Conservation (phyloP, 331 rosid genomes). For the Saraca asoca region DNA sequence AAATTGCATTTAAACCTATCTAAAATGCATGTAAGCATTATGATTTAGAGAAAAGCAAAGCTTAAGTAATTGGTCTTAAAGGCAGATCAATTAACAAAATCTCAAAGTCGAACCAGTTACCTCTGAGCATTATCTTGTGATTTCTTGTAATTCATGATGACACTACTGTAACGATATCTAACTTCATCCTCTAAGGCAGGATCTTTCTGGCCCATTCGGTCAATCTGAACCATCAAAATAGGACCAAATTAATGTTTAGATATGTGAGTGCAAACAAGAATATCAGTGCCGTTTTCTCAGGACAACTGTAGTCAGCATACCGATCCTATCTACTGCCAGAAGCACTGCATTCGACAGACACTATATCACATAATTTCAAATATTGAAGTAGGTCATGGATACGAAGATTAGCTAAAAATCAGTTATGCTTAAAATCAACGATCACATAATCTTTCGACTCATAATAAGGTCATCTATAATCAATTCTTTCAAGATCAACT, state of each 20-base stretch:
- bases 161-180: constrained; percentile 75
- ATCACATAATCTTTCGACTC: too few relatives aligned
- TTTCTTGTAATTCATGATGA: constrained; percentile 81
- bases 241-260: constrained; percentile 23
- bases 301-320: constrained; percentile 23
- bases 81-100: constrained; percentile 15
- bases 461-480: too few relatives aligned
- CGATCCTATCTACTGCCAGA: constrained; percentile 15
- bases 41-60: constrained; percentile 10
- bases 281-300: constrained; percentile 15
- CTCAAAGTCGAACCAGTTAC: constrained; percentile 42
- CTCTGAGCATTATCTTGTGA: constrained; percentile 93
- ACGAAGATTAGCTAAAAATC: too few relatives aligned
- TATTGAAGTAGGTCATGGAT: not conserved
- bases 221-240: constrained; percentile 57
- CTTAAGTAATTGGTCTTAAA: constrained; percentile 1
- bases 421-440: too few relatives aligned
- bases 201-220: constrained; percentile 81
- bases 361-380: not conserved
- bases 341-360: not conserved
- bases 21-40: constrained; percentile 20
- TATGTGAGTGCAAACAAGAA: constrained; percentile 25
- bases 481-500: too few relatives aligned
- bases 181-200: constrained; percentile 75
- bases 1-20: too few relatives aligned